Conservation (phyloP, 306 rosid species). For the Vachellia collinsii region DNA sequence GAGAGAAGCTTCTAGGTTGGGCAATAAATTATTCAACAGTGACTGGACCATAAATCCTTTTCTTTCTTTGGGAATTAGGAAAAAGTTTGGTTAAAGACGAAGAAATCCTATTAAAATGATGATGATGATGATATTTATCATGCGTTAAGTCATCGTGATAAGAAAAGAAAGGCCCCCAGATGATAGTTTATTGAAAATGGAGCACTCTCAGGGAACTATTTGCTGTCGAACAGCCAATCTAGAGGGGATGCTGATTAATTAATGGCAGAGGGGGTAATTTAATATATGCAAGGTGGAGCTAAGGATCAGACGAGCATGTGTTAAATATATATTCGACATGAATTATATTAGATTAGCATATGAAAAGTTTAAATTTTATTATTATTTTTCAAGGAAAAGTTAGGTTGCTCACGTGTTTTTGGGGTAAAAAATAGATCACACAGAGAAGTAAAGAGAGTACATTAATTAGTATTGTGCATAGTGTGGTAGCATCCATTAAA, state of each 20-base stretch:
- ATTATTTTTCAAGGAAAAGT: too few relatives aligned
- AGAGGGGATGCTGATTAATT: neutral
- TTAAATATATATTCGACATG: neutral
- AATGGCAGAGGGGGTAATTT: neutral
- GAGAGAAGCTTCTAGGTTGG: slow-evolving; percentile 1
- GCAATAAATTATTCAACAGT: neutral
- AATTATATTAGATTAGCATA: too few relatives aligned
- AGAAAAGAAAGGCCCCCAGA: neutral
- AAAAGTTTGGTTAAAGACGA: neutral
- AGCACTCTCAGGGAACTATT: neutral
- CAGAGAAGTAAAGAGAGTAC: neutral
- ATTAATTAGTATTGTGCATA: neutral
- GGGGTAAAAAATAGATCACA: neutral
- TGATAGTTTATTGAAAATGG: neutral
- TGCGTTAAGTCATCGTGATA: neutral
- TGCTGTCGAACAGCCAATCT: neutral
- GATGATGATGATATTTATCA: neutral
- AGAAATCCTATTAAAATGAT: neutral
- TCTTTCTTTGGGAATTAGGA: neutral
- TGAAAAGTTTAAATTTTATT: neutral
- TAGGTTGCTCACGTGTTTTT: too few relatives aligned
- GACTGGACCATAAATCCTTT: neutral
- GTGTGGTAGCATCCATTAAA: neutral
- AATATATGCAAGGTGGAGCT: neutral
- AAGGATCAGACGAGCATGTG: neutral